A percentile compares a stretch with the other conserved stretches of the same genome.
phyloP scores from a whole-genome alignment of 179 eudicot genomes.

The Beta corolliflora region DNA sequence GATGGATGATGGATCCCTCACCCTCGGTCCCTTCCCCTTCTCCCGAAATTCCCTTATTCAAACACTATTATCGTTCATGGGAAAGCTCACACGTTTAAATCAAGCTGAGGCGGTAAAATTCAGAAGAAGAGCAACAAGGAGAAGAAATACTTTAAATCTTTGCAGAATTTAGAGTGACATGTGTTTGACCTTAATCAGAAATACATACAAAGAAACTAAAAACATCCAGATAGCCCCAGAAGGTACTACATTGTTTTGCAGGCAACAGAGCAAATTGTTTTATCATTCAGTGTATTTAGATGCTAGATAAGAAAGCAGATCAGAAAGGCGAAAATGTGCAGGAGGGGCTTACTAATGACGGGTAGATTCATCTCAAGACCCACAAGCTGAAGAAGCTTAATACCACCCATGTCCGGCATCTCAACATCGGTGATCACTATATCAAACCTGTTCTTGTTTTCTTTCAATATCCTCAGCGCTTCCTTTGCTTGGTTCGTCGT shows the following conservation, averaged over 20 bases:
- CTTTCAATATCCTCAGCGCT: constrained; percentile 59
- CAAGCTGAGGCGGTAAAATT: too few species aligned
- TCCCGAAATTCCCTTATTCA: too few species aligned
- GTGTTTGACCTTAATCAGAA: background rate
- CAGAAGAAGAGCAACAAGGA: background rate
- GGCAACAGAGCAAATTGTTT: background rate
- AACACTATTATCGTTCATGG: too few species aligned
- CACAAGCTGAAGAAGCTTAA: constrained; percentile 69
- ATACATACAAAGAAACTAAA: background rate
- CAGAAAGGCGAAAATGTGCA: background rate
- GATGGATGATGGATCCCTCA: background rate
- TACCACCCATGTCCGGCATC: constrained; percentile 88
- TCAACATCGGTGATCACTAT: constrained; percentile 76
- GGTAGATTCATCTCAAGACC: constrained; percentile 88
- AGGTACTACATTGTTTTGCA: background rate
- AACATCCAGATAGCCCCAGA: background rate
- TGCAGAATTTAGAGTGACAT: too few species aligned
- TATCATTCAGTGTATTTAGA: too few species aligned
- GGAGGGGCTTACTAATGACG: constrained; percentile 62
- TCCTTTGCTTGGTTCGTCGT: constrained; percentile 47
- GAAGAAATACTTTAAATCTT: background rate
- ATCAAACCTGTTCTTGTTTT: constrained; percentile 53
- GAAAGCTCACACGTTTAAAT: too few species aligned
- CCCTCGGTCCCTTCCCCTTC: too few species aligned
- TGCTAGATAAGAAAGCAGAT: background rate